Percentiles rank a stretch among this genome's conserved stretches.
Evolutionary conservation across 2,329 filamentous ascomycete species (phyloP).

Genomic region (Claviceps fusiformis): DNA sequence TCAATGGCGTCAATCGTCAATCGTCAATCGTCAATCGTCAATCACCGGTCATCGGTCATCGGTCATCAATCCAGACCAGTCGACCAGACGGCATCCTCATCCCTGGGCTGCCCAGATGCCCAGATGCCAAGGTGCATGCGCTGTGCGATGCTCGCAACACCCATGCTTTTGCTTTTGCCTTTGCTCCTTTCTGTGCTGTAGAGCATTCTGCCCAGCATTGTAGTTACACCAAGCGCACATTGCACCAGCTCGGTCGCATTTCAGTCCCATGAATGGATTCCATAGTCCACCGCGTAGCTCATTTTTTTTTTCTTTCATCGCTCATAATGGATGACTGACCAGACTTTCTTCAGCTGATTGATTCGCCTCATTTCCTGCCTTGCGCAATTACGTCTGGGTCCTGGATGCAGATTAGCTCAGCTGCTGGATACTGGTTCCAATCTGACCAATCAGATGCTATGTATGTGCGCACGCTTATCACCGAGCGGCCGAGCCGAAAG

Average conservation of each 20-base stretch:
- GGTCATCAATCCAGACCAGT: background rate
- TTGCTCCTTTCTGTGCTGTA: background rate
- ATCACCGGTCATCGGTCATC: no score
- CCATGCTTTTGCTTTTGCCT: background rate
- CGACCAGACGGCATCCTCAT: no score
- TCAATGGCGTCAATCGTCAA: background rate
- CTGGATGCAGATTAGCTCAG: background rate
- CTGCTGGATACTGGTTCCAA: background rate
- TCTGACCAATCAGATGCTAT: conserved; percentile 18
- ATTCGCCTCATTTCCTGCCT: background rate
- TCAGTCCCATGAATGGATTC: background rate
- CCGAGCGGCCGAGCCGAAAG: conserved; percentile 23
- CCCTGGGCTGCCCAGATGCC: no score
- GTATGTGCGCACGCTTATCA: conserved; percentile 17
- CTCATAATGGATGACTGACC: no score
- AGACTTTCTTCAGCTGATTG: background rate
- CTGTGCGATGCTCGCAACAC: no score
- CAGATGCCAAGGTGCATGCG: no score
- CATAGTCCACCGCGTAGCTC: background rate
- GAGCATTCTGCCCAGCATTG: background rate
- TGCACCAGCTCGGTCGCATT: background rate
- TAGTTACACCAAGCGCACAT: background rate
- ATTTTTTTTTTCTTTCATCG: no score
- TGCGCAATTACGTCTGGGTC: background rate
- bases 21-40: no score